Percentiles rank a stretch among this genome's conserved stretches.
phyloP scores from a whole-genome alignment of 129 eudicot species.

The Ambrosia artemisiifolia region DNA sequence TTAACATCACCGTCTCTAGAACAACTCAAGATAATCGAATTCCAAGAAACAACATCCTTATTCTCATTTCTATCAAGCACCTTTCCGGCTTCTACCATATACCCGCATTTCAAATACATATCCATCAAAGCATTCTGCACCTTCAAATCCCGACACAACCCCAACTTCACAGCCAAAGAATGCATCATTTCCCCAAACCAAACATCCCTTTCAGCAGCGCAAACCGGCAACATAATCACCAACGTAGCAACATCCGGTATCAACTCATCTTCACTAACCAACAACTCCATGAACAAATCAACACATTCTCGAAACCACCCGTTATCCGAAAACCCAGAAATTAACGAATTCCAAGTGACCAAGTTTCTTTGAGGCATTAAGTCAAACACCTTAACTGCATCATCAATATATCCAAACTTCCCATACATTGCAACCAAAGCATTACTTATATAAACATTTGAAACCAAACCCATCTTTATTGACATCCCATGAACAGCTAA shows the following conservation, averaged over 20 bases:
- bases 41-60: slow-evolving; percentile 69
- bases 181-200: slow-evolving; percentile 43
- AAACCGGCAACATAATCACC: slow-evolving; percentile 47
- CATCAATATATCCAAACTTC: slow-evolving; percentile 38
- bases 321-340: slow-evolving; percentile 36
- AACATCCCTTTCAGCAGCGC: slow-evolving; percentile 36
- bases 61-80: slow-evolving; percentile 33
- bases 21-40: slow-evolving; percentile 55
- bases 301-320: slow-evolving; percentile 30
- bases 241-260: slow-evolving; percentile 53
- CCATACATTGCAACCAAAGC: slow-evolving; percentile 49
- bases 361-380: slow-evolving; percentile 43
- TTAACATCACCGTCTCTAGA: slow-evolving; percentile 42
- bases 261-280: slow-evolving; percentile 19
- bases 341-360: slow-evolving; percentile 59
- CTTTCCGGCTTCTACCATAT: slow-evolving; percentile 33
- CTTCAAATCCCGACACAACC: slow-evolving; percentile 39
- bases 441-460: slow-evolving; percentile 56
- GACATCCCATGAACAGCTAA: slow-evolving; percentile 52
- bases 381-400: slow-evolving; percentile 46
- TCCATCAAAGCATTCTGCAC: slow-evolving; percentile 58
- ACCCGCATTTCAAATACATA: slow-evolving; percentile 62
- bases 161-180: slow-evolving; percentile 45
- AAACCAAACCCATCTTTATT: slow-evolving; percentile 41
- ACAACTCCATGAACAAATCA: slow-evolving; percentile 36